Conservation (phyloP, 2,329 filamentous ascomycete genomes). For the Clathrospora elynae region DNA sequence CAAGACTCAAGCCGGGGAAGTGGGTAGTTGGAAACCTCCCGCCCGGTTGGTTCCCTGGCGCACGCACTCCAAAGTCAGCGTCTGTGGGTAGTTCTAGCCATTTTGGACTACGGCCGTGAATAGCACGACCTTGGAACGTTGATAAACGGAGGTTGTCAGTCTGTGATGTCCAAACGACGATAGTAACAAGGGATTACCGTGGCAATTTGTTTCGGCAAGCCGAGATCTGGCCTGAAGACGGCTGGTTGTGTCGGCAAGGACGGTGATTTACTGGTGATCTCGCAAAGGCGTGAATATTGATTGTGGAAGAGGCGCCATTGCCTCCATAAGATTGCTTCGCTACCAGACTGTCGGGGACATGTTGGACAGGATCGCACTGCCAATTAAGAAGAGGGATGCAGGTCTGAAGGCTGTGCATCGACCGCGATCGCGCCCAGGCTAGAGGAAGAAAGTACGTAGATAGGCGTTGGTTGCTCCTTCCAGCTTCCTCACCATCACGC, state of each 20-base stretch:
- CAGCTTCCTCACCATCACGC: too few relatives aligned
- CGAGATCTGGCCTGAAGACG: conserved; percentile 5
- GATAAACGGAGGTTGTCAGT: conserved; percentile 5
- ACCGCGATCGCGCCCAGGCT: conserved; percentile 8
- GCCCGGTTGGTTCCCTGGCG: conserved; percentile 43
- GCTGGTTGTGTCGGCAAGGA: conserved; percentile 3
- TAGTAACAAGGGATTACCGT: too few relatives aligned
- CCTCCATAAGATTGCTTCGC: conserved; percentile 39
- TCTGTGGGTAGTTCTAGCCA: conserved; percentile 28
- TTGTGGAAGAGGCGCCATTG: conserved; percentile 27
- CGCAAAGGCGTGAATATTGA: conserved; percentile 20
- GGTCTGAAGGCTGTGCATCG: conserved; percentile 11
- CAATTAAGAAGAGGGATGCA: conserved; percentile 22
- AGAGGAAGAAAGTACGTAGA: conserved; percentile 6
- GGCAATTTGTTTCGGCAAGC: conserved; percentile 7
- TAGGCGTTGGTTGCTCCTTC: conserved; percentile 10
- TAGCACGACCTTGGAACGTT: conserved; percentile 21
- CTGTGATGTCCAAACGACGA: not conserved
- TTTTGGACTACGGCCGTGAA: conserved; percentile 21
- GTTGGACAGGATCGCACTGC: conserved; percentile 20
- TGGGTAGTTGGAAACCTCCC: conserved; percentile 22
- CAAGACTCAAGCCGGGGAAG: too few relatives aligned
- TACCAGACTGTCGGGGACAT: conserved; percentile 41
- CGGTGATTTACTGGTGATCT: conserved; percentile 11
- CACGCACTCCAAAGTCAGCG: conserved; percentile 20